These are phyloP conservation scores for Aspergillus biplanus DNA, from an alignment of 495 filamentous ascomycete species.

Conservation along the genomic window DNA sequence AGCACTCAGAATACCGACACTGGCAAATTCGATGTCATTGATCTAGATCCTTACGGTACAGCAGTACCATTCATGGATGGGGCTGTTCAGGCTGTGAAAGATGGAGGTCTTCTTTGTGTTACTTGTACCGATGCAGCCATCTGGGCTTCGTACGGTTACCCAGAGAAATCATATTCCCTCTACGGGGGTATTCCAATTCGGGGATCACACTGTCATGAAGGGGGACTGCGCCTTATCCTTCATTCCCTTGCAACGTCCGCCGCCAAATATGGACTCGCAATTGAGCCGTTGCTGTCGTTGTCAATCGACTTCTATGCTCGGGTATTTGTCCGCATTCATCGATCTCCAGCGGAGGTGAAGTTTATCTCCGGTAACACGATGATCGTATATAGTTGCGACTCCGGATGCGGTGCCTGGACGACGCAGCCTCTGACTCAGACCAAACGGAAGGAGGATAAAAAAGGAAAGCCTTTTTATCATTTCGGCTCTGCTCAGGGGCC, in stretches of 20 bases:
- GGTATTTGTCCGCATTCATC: slow-evolving; percentile 81
- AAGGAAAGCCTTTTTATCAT: slow-evolving; percentile 72
- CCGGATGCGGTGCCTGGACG: slow-evolving; percentile 85
- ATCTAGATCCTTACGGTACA: slow-evolving; percentile 94
- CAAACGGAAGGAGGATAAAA: slow-evolving; percentile 65
- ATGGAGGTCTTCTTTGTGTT: slow-evolving; percentile 89
- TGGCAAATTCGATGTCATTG: slow-evolving; percentile 82
- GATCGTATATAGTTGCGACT: slow-evolving; percentile 88
- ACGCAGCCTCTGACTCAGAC: slow-evolving; percentile 74
- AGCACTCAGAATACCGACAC: slow-evolving; percentile 11
- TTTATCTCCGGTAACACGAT: slow-evolving; percentile 87
- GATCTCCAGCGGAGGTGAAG: slow-evolving; percentile 82
- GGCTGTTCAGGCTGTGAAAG: slow-evolving; percentile 78
- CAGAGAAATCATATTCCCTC: slow-evolving; percentile 87
- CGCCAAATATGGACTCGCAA: slow-evolving; percentile 82
- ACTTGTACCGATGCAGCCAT: slow-evolving; percentile 96
- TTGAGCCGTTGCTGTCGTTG: slow-evolving; percentile 89
- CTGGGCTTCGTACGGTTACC: slow-evolving; percentile 90
- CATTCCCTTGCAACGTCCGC: slow-evolving; percentile 78
- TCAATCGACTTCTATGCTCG: slow-evolving; percentile 96
- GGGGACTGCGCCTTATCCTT: slow-evolving; percentile 81
- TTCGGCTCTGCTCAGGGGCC: slow-evolving; percentile 73
- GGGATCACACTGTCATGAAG: slow-evolving; percentile 84
- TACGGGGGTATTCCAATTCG: slow-evolving; percentile 90
- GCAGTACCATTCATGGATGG: slow-evolving; percentile 90